Base-by-base conservation (phyloP, 441 rosid species). In the Erodium trifolium region DNA sequence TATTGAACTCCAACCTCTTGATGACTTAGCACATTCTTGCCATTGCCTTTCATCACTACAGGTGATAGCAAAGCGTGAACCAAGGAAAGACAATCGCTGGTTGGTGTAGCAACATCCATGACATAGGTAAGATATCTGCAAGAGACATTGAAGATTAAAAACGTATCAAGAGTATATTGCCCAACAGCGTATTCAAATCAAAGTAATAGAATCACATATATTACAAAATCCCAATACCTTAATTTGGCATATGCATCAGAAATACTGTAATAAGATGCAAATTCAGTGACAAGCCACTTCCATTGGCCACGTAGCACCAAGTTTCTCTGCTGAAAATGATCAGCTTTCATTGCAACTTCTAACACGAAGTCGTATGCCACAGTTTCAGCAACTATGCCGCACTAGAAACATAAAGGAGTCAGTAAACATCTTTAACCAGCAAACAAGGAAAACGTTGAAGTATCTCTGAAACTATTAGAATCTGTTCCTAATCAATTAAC, bases 61-160 rank as follows among this genome's bases (percentile, higher is more conserved):
- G 99, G 96, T 79, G 79, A 77, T 76, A 94, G 75, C 80, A 91
- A 84, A 68, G 87, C 96, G 82, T 82, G 73, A 67, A 94, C 97
- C 87, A 94, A 75, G 41, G 80, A 83, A 81, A 94, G 92, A 77
- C 99, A 94, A 80, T 94, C 99, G 0, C 93, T 89, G 39, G 99
- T 91, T 2, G 99, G 99, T 47, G 99, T 91, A 64, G 99, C 96
- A 35, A 94, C 97, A 77, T 91, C 99, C 97, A 91, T 94, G 63
- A 94, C 77, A 78, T 94, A 94, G 71, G 97, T 89, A 79, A 94
- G 91, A 77, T 91, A 89, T 79, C 99, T 94, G 79, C 75, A 72
- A 69, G 23, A 59, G 73, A 59, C 47, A 71, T 73, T 19, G 67
- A 59, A 59, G 63, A 59, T 18, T 59, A 70, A 71, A 66, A n/a